Evolutionary conservation across 805 yeast genomes (phyloP).

Genomic region (Groenewaldozyma tartarivorans): DNA sequence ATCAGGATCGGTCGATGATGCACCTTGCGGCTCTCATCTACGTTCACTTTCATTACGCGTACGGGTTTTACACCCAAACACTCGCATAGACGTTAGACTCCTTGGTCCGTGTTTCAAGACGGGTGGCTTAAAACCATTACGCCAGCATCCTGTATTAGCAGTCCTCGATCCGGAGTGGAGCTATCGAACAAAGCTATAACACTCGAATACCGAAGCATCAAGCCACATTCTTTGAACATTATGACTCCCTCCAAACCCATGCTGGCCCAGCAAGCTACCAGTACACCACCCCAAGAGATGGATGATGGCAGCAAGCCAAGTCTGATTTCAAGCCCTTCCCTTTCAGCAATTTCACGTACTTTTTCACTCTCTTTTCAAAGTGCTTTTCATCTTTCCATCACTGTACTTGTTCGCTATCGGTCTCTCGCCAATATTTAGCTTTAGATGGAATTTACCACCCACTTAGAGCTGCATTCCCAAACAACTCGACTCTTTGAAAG

Average conservation of each 20-base stretch:
- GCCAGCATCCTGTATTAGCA: constrained; percentile 33
- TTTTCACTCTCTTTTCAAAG: constrained; percentile 37
- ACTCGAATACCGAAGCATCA: constrained; percentile 17
- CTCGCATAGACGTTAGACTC: constrained; percentile 35
- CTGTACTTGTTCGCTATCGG: constrained; percentile 41
- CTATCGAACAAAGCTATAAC: constrained; percentile 27
- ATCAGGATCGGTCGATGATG: constrained; percentile 34
- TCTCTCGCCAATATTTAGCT: constrained; percentile 39
- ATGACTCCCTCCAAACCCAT: constrained; percentile 31
- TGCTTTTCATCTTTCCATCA: constrained; percentile 39
- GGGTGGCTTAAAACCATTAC: constrained; percentile 29
- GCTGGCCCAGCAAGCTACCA: constrained; percentile 29
- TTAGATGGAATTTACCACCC: constrained; percentile 35
- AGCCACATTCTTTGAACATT: constrained; percentile 29
- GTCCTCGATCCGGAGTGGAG: constrained; percentile 24
- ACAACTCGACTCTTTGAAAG: constrained; percentile 30
- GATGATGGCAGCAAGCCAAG: constrained; percentile 23
- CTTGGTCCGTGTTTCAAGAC: constrained; percentile 36
- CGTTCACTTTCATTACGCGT: constrained; percentile 35
- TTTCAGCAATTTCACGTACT: constrained; percentile 38
- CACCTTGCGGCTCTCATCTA: constrained; percentile 29
- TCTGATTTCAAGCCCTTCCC: constrained; percentile 36
- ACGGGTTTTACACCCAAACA: constrained; percentile 34
- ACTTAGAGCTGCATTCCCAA: constrained; percentile 36
- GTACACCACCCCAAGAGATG: constrained; percentile 26